phyloP scores from a whole-genome alignment of 441 rosid species.

The Lepidium campestre region DNA sequence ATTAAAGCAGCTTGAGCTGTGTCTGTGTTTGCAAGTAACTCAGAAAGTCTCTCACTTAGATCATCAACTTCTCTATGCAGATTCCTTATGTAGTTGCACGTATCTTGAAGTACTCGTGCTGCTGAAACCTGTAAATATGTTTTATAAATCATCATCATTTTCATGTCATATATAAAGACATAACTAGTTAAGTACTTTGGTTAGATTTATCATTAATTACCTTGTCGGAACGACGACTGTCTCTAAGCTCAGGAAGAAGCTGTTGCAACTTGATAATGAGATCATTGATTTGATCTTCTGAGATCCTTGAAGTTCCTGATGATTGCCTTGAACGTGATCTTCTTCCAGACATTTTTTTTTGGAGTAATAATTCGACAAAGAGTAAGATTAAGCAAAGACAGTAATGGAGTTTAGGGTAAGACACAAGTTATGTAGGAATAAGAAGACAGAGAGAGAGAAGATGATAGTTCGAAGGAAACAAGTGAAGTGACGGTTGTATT shows the following conservation, averaged over 20 bases:
- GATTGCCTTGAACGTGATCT: constrained; percentile 78
- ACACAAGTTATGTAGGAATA: constrained; percentile 15
- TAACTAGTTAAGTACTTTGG: background rate
- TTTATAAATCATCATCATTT: background rate
- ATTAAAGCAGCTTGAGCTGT: constrained; percentile 76
- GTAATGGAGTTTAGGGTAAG: constrained; percentile 17
- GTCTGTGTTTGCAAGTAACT: constrained; percentile 68
- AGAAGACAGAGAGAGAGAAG: background rate
- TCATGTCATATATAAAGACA: background rate
- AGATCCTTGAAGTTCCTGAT: constrained; percentile 62
- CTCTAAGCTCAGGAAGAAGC: constrained; percentile 79
- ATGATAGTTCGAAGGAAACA: constrained; percentile 19
- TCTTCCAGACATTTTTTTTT: constrained; percentile 56
- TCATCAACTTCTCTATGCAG: constrained; percentile 81
- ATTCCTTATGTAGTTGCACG: constrained; percentile 81
- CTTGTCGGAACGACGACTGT: constrained; percentile 65
- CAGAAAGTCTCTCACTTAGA: constrained; percentile 76
- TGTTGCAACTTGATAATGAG: constrained; percentile 81
- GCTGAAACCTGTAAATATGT: constrained; percentile 58
- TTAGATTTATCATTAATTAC: constrained; percentile 36
- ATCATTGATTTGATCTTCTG: constrained; percentile 87
- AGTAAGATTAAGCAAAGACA: background rate
- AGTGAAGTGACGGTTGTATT: constrained; percentile 30
- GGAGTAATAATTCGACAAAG: background rate
- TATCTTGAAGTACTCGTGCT: constrained; percentile 68